Evolutionary conservation across 768 basidiomycete species (phyloP), one percentile per base, ranked within the genome.

Genomic region (Phaffia australis): DNA sequence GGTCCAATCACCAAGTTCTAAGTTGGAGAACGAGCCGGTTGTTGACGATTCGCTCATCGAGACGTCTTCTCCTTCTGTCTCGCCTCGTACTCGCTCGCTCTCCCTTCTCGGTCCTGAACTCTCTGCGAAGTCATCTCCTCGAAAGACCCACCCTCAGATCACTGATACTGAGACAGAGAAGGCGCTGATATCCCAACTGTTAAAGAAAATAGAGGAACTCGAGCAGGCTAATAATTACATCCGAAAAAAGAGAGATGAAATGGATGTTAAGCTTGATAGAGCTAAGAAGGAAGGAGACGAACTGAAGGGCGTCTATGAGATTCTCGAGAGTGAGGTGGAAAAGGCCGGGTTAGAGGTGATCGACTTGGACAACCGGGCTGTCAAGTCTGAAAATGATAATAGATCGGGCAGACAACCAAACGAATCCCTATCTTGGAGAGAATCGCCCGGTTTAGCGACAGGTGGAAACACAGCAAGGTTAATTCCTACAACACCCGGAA

Each of bases 281-380:
- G 69, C 68, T 9, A 63, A 51, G 23, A 32, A 46, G 42, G 68
- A 71, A 47, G 64, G 59, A 18, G 65, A 60, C 0, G 69, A 57
- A n/a, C 54, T 69, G 48, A 59, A 57, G 68, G 83, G 78, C 63
- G 79, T 89, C 48, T 80, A 80, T 27, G 83, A 84, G 55, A 71
- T 70, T 29, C 48, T 74, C 14, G 78, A 80, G 16, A 80, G 80
- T 18, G 83, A 85, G 61, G 76, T 82, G 51, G 79, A 81, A 35
- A 73, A 65, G 50, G 74, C 74, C 42, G 71, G 77, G 9, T 72
- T 73, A 23, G 75, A 87, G 74, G 78, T 88, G 0, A 84, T 81
- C 32, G 79, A 77, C 64, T 81, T 83, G 71, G 79, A 81, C 23
- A 79, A 78, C 4, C 79, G 80, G 19, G 80, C 80, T 68, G 81